These are phyloP conservation scores for Eucommia ulmoides DNA, from an alignment of 257 asterid genomes.

Conservation along the genomic window DNA sequence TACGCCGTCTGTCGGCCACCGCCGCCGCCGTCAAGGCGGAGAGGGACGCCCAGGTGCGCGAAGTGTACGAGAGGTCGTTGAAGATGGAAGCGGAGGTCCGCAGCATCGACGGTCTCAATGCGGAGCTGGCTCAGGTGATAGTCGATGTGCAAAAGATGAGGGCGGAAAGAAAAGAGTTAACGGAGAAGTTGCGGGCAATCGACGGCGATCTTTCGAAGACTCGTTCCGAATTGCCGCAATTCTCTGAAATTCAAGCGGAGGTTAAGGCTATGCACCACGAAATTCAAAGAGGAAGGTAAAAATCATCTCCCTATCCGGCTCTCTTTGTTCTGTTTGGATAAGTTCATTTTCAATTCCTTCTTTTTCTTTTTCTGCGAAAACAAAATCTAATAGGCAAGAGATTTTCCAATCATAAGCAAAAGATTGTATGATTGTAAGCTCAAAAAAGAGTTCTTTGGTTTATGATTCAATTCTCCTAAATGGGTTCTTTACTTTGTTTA, in stretches of 20 bases:
- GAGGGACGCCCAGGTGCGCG: constrained; percentile 58
- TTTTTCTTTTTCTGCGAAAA: no score
- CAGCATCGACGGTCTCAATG: constrained; percentile 17
- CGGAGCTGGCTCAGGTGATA: constrained; percentile 39
- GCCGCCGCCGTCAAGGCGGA: constrained; percentile 56
- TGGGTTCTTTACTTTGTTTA: no score
- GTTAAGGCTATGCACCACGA: constrained; percentile 40
- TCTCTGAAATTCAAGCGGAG: constrained; percentile 37
- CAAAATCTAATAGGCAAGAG: no score
- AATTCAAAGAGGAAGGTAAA: constrained; percentile 66
- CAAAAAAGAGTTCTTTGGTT: no score
- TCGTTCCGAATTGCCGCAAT: constrained; percentile 24
- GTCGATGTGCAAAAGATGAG: constrained; percentile 33
- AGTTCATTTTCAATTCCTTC: no score
- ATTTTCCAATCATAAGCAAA: no score
- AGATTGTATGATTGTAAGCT: no score
- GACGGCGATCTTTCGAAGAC: constrained; percentile 30
- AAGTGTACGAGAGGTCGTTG: constrained; percentile 44
- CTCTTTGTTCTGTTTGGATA: no score
- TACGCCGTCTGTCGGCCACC: constrained; percentile 43
- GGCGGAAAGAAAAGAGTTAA: constrained; percentile 33
- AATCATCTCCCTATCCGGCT: no score
- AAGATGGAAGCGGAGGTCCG: constrained; percentile 55
- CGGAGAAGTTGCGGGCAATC: constrained; percentile 29
- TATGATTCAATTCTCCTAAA: no score